Base-by-base conservation (phyloP, 495 filamentous ascomycete genomes). In the Massariosphaeria phaeospora region DNA sequence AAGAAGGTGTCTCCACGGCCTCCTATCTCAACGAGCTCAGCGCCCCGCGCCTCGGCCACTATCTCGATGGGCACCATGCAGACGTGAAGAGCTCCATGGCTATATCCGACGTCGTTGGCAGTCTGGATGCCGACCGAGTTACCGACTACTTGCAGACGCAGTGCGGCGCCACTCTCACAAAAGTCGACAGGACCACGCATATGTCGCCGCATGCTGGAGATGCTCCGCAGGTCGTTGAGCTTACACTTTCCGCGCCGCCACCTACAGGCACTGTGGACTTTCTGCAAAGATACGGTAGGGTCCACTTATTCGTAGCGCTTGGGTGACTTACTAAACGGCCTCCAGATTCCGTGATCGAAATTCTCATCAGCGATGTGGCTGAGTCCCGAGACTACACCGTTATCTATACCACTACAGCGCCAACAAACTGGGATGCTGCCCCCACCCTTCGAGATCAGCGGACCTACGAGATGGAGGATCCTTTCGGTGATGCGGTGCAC, bases 1-100 rank as follows among this genome's bases (percentile, higher is more conserved):
- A 94, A 60, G 86, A 89, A 3, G 84, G 87, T 48, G 73, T 90
- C 33, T 80, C 86, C 64, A 80, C 81, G 44, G 74, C 73, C 52
- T 84, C 89, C 66, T 81, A 83, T 63, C 60, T 72, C 30, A 69
- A 77, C 39, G 70, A 69, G 56, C 71, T 72, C 52, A 73, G 79
- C 4, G 72, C 79, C 47, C 82, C 84, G 42, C 79, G 83, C 64
- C 72, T 96, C 43, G 77, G 77, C 34, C 61, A 67, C 21, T 66
- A 64, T 18, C 50, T 66, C 7, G 57, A 55, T 21, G 70, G 69
- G 53, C 38, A 43, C 59, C 25, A 60, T 61, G 43, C 49, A n/a
- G 52, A 46, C 11, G 48, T 55, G 33, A 30, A 57, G 33, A 41
- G 48, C 13, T 24, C 40, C 0, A 35, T 57, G n/a, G 41, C 55